Base-by-base conservation (phyloP, 371 early-diverging fungal species). In the Mucor plumbeus region DNA sequence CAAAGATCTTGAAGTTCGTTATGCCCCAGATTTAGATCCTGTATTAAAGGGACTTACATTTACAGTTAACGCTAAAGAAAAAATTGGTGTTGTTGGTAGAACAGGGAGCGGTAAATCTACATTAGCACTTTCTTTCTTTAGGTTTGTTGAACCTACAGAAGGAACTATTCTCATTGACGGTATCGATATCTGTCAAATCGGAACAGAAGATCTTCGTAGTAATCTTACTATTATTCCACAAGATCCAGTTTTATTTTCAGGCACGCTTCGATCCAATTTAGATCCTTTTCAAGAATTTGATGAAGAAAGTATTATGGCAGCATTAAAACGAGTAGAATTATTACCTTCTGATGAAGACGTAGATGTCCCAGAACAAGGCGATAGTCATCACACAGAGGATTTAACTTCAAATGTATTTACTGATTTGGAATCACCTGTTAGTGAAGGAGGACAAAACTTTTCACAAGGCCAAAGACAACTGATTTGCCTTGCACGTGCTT, bases 401-500 rank as follows among this genome's bases (percentile, higher is more conserved):
- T 56, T 15, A 0, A 74, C 67, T 39, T 53, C 44, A 9, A 77
- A 77, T 47, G 59, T 74, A 21, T 77, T 77, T 47, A 63, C 53
- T 14, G 50, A 61, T 21, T 61, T 77, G 26, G 26, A 17, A 4
- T 40, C 55, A 7, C 68, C 72, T 3, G 88, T 92, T 47, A 82
- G 74, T 21, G 92, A 92, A 65, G 87, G 87, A 34, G 96, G 96
- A 10, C 83, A 86, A 33, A 92, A 89, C 68, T 83, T 94, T 61
- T 90, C 90, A 11, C 87, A 92, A 43, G 97, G 97, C 7, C 92
- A 96, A 69, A 81, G 90, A 14, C 96, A 96, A 74, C 74, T 95
- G 60, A 73, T 97, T 48, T 89, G 92, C 36, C 77, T 96, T 40
- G 92, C 92, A 1, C 87, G 95, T 57, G 94, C 95, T 5, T 70